Evolutionary conservation across 2,329 filamentous ascomycete species (phyloP), one percentile per base, ranked within the genome.

Genomic region (Fusarium agapanthi): DNA sequence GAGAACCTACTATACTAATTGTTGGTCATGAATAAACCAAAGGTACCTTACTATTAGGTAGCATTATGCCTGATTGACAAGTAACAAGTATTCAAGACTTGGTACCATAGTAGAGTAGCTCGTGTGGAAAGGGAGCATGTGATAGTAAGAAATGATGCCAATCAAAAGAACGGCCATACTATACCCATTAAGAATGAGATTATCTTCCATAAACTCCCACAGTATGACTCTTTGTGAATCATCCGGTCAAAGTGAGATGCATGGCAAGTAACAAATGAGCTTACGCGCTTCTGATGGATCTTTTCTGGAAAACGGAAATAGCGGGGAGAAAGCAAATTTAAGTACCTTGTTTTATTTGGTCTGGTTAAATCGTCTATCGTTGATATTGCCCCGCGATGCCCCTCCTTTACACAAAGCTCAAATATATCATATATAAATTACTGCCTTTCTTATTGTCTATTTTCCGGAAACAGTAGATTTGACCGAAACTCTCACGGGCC

Each of bases 361-460:
- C 28, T 43, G 20, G 43, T 65, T 56, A 58, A 48, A 65, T 61
- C 58, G 45, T 63, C 57, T 22, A 20, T 26, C 11, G 6, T 43
- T 28, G 24, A 58, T 26, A 68, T 67, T 74, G 71, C 67, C 71
- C 71, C 68, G 58, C 71, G 64, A 58, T 74, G 68, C 71, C 71
- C 71, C 64, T 74, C 71, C 68, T 63, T 58, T 38, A 47, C 48
- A 41, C 59, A 54, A 56, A 68, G 59, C 40, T 43, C 20, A 30
- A 28, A 30, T 40, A n/a, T 57, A n/a, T 34, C 20, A 57, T 41
- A 55, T 38, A 71, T 44, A 65, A 37, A 68, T 28, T 37, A 51
- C 58, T 50, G 22, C 22, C 18, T 57, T 43, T 16, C 35, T 22
- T 43, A 41, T 12, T 22, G 38, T 51, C 12, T 30, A 20, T n/a